Evolutionary conservation across 2,329 filamentous ascomycete genomes (phyloP).

Genomic region (Arthroderma sp.): DNA sequence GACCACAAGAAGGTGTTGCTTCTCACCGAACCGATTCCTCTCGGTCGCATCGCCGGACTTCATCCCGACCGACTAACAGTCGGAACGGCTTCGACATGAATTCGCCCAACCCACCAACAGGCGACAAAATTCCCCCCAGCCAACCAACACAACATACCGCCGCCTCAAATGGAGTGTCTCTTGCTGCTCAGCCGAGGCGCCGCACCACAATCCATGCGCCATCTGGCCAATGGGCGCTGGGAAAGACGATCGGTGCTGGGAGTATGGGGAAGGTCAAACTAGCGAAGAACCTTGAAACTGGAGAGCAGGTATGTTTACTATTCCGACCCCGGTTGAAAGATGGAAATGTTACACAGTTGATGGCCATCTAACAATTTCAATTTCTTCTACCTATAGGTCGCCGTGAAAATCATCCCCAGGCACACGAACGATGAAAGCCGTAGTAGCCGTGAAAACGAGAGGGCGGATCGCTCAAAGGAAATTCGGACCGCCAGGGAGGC

Average conservation of each 20-base stretch:
- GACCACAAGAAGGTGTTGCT: conserved; percentile 28
- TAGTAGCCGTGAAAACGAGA: conserved; percentile 60
- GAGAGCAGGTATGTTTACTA: conserved; percentile 60
- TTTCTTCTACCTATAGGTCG: conserved; percentile 48
- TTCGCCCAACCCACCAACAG: too few relatives aligned
- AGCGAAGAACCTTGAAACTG: conserved; percentile 75
- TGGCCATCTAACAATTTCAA: neutral
- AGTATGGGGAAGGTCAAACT: conserved; percentile 99
- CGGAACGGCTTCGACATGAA: conserved; percentile 32
- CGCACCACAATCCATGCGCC: conserved; percentile 78
- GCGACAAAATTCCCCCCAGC: too few relatives aligned
- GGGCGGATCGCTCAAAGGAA: conserved; percentile 92
- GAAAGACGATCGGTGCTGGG: conserved; percentile 92
- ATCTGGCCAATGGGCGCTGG: conserved; percentile 85
- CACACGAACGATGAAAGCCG: conserved; percentile 75
- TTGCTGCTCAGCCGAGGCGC: conserved; percentile 34
- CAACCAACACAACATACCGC: too few relatives aligned
- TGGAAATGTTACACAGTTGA: neutral
- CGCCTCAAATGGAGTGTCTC: conserved; percentile 16
- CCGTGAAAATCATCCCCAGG: conserved; percentile 92
- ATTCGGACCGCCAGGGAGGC: conserved; percentile 89
- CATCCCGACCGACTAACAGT: conserved; percentile 28
- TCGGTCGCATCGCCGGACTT: conserved; percentile 30
- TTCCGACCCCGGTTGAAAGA: neutral
- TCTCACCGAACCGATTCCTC: conserved; percentile 43